phyloP scores from a whole-genome alignment of 495 filamentous ascomycete species.

The Friedmanniomyces simplex region DNA sequence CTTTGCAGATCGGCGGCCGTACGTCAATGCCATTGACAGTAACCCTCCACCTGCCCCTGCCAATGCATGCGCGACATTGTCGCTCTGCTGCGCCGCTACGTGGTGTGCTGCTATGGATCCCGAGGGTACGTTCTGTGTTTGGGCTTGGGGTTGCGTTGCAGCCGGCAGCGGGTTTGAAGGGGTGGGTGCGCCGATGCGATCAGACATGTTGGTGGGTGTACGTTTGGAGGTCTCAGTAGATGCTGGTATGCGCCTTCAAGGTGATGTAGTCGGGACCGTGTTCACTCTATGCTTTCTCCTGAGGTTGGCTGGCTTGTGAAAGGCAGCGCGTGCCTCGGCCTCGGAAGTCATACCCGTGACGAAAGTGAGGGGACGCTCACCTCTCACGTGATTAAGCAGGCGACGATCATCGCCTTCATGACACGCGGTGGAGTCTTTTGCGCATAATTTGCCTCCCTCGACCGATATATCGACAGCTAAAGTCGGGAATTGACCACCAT shows the following conservation, averaged over 20 bases:
- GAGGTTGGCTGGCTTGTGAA: not conserved
- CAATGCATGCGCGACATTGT: slow-evolving; percentile 84
- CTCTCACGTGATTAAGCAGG: not conserved
- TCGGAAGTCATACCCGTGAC: too few species aligned
- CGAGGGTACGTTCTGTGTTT: slow-evolving; percentile 12
- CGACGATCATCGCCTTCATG: too few species aligned
- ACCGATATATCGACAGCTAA: not conserved
- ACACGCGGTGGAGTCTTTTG: too few species aligned
- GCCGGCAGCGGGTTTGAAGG: slow-evolving; percentile 13
- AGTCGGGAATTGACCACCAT: not conserved
- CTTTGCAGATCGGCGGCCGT: slow-evolving; percentile 24
- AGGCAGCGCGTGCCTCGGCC: slow-evolving; percentile 2
- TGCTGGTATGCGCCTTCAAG: not conserved
- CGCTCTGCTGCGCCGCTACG: slow-evolving; percentile 57
- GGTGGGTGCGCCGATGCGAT: slow-evolving; percentile 7
- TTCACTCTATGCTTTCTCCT: not conserved
- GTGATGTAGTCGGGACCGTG: not conserved
- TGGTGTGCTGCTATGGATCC: slow-evolving; percentile 30
- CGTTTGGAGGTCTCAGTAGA: not conserved
- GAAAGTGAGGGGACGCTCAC: not conserved
- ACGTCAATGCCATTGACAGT: slow-evolving; percentile 92
- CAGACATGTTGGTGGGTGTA: slow-evolving; percentile 2
- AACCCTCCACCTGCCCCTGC: slow-evolving; percentile 82
- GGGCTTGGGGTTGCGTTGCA: slow-evolving; percentile 1
- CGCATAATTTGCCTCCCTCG: too few species aligned